Evolutionary conservation across 164 flowering plant genomes (phyloP).

Genomic region (Euptelea pleiosperma): DNA sequence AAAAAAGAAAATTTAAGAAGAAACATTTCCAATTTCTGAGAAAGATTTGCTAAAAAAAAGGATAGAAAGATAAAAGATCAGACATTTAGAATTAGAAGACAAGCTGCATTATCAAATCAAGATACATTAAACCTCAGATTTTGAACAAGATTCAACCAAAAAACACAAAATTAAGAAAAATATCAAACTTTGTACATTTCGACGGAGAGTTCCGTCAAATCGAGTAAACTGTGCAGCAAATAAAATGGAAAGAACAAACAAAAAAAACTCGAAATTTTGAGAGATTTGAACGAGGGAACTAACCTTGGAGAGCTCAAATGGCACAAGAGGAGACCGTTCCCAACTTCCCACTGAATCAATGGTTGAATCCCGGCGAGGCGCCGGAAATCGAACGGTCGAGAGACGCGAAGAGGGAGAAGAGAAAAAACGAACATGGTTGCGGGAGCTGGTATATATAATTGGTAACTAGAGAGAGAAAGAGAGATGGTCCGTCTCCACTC

Average conservation of each 20-base stretch:
- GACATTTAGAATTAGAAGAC: neutral
- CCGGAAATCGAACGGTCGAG: slow-evolving; percentile 1
- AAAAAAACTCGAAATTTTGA: too few relatives aligned
- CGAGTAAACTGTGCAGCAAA: too few relatives aligned
- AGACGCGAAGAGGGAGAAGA: neutral
- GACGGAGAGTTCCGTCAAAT: too few relatives aligned
- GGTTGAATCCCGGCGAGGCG: slow-evolving; percentile 1
- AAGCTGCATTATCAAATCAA: neutral
- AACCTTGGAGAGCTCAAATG: slow-evolving; percentile 4
- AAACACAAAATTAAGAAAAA: neutral
- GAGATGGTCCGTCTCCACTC: neutral
- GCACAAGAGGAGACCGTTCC: neutral
- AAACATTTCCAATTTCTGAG: neutral
- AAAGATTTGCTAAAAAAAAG: too few relatives aligned
- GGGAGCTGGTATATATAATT: slow-evolving; percentile 5
- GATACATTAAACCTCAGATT: neutral
- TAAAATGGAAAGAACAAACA: too few relatives aligned
- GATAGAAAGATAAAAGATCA: slow-evolving; percentile 1
- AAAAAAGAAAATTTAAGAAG: neutral
- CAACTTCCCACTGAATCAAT: neutral
- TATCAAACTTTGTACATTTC: too few relatives aligned
- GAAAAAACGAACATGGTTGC: neutral
- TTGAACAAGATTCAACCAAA: neutral
- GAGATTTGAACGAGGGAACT: neutral
- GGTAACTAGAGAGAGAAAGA: neutral